Base-by-base conservation (phyloP, 257 asterid genomes). In the Mentha longifolia region DNA sequence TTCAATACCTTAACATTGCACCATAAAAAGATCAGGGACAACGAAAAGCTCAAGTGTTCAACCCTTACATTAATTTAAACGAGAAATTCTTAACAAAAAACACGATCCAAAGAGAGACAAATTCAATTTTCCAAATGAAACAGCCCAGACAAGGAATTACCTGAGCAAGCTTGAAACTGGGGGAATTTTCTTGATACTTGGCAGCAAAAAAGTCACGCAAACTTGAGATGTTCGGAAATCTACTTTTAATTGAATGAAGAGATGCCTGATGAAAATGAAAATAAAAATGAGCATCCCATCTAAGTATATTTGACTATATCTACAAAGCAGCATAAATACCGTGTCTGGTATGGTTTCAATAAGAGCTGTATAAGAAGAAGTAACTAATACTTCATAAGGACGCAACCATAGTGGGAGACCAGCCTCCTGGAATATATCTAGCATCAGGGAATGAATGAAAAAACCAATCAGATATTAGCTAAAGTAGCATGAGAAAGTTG, bases 391-490 rank as follows among this genome's bases (percentile, higher is more conserved):
- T 91, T 93, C 98, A 76, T 91, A 93, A 69, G 98, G 98, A 49
- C 97, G 96, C 82, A 93, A 73, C 98, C 98, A 93, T 41, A 93
- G 84, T n/a, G 98, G 98, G 61, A 95, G 96, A 79, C 99, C 99
- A 78, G 98, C 99, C 87, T 95, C 99, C 92, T 95, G 99, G 90
- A 95, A 95, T 85, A 95, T 92, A 89, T 95, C 99, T 95, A 84
- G 77, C 85, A 88, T 79, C 77, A 60, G 75, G 70, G 72, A 73
- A 70, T 65, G 62, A 73, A 8, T 41, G 51, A 13, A 73, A 51
- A 68, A 60, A 15, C 33, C 30, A 54, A 58, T 74, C 42, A 79
- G 75, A 60, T 52, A 46, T 50, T 41, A 56, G 65, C 41, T 35
- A 64, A 65, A 57, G 31, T 57, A 59, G 66, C 54, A 45, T 54